Base-by-base conservation (phyloP, 176 grass and related monocot genomes). In the Avena atlantica region DNA sequence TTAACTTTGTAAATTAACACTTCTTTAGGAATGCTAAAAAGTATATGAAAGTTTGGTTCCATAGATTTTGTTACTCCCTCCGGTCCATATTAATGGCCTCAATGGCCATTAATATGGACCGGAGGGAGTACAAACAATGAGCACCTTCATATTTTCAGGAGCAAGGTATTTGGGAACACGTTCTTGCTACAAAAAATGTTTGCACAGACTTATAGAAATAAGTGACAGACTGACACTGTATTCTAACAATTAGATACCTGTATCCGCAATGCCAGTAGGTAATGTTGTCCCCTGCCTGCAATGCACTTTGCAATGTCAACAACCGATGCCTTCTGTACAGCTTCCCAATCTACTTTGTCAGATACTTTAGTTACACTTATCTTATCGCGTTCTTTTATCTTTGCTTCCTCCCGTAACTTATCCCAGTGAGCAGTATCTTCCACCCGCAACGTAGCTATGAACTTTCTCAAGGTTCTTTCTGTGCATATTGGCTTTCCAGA, bases 311-410 rank as follows among this genome's bases (percentile, higher is more conserved):
- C 85, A 42, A 91, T 49, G 24, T 87, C 49, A 23, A 64, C 19
- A 27, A n/a, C 6, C 40, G 81, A 51, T 27, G 89, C 85, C 23
- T 67, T 20, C 57, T 67, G 34, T 50, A 91, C 81, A 40, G 66
- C 70, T 76, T 87, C 68, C 89, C 89, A 91, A 80, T 91, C 81
- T 76, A 76, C 85, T 69, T 62, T 78, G 65, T 87, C 60, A 69
- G 25, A n/a, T 80, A 50, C 80, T 84, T 16, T 24, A 50, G 11
- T 70, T 83, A 2, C 36, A 48, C 6, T 80, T 65, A 1, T 67
- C 2, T 64, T 25, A 82, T 62, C 53, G 64, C 87, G 87, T 50
- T 85, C 89, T 25, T 91, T 84, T 59, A 0, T 4, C 79, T 51
- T 76, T 23, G 89, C 89, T 84, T 91, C 85, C 15, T 67, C 14